phyloP scores from a whole-genome alignment of 768 basidiomycete species.

The Boletus rubroflammeus region DNA sequence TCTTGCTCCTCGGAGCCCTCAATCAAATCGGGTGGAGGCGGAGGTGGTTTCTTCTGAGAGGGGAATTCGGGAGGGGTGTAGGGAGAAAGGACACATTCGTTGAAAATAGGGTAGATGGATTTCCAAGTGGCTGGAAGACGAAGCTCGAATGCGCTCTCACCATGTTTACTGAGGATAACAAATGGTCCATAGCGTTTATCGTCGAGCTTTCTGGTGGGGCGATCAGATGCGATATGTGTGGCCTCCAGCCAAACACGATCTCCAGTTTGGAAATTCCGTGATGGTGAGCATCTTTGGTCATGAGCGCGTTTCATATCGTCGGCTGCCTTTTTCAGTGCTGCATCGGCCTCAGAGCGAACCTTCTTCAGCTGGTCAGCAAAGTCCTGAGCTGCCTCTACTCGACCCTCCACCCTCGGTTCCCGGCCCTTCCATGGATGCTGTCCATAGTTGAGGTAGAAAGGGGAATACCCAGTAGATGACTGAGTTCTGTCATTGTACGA shows the following conservation, averaged over 20 bases:
- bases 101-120: too few species aligned
- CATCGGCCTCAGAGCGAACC: not conserved
- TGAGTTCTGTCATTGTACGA: conserved; percentile 33
- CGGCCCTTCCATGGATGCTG: conserved; percentile 14
- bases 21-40: too few species aligned
- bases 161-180: too few species aligned
- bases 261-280: conserved; percentile 8
- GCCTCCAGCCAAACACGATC: conserved; percentile 29
- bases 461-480: conserved; percentile 26
- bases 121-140: too few species aligned
- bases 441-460: conserved; percentile 14
- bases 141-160: too few species aligned
- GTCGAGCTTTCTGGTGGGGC: conserved; percentile 21
- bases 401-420: not conserved
- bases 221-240: conserved; percentile 20
- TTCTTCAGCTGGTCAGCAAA: not conserved
- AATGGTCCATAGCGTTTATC: not conserved
- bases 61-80: too few species aligned
- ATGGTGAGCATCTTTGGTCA: not conserved
- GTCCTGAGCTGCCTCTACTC: conserved; percentile 10
- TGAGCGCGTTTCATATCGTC: conserved; percentile 27
- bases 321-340: conserved; percentile 16
- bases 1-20: too few species aligned
- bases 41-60: too few species aligned
- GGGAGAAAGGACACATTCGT: too few species aligned